Evolutionary conservation across 2,329 filamentous ascomycete species (phyloP).

Genomic region (Penicillium sp.): DNA sequence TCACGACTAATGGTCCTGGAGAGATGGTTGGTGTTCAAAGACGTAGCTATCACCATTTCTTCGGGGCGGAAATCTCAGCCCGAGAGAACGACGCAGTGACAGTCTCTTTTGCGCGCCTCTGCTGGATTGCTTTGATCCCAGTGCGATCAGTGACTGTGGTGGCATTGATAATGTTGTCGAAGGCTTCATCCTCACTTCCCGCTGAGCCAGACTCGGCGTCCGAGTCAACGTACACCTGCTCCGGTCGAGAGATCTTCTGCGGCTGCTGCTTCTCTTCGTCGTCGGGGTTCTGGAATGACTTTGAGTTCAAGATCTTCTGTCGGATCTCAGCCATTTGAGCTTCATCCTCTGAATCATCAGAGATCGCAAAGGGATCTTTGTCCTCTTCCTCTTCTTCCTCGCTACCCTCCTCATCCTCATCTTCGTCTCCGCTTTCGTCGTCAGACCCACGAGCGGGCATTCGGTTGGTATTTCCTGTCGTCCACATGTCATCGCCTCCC

Average conservation of each 20-base stretch:
- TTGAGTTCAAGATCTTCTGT: slow-evolving; percentile 85
- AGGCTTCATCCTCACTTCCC: slow-evolving; percentile 67
- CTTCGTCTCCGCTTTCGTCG: slow-evolving; percentile 52
- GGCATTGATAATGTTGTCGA: slow-evolving; percentile 91
- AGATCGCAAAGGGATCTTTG: slow-evolving; percentile 72
- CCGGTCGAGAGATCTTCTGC: slow-evolving; percentile 63
- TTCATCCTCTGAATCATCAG: slow-evolving; percentile 78
- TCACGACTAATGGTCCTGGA: background rate
- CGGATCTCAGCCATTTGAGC: slow-evolving; percentile 92
- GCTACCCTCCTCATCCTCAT: slow-evolving; percentile 47
- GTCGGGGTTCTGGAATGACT: slow-evolving; percentile 70
- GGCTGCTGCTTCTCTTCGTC: slow-evolving; percentile 55
- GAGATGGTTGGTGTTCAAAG: background rate
- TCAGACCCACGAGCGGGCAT: slow-evolving; percentile 55
- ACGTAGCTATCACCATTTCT: slow-evolving; percentile 40
- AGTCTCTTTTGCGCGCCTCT: slow-evolving; percentile 53
- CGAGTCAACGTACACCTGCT: slow-evolving; percentile 57
- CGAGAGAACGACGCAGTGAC: slow-evolving; percentile 53
- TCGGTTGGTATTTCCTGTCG: slow-evolving; percentile 84
- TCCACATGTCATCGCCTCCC: slow-evolving; percentile 73
- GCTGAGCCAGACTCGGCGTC: slow-evolving; percentile 74
- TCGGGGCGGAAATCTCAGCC: slow-evolving; percentile 50
- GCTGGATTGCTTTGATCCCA: slow-evolving; percentile 67
- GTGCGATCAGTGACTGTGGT: slow-evolving; percentile 85
- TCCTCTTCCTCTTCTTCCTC: slow-evolving; percentile 49